Conservation (phyloP, 2,329 filamentous ascomycete species). For the Pseudomassariella vexata region DNA sequence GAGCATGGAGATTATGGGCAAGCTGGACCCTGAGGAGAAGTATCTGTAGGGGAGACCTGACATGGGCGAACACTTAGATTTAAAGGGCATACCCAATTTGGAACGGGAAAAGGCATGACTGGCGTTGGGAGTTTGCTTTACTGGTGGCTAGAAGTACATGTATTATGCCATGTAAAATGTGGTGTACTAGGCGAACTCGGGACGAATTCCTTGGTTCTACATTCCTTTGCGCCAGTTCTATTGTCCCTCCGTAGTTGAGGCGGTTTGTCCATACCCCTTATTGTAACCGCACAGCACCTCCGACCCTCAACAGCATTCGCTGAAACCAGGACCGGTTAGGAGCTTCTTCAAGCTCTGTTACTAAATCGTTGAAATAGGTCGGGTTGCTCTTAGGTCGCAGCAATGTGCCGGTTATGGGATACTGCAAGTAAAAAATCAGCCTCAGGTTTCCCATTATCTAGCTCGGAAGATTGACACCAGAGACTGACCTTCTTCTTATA, state of each 20-base stretch:
- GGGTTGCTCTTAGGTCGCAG: slow-evolving; percentile 57
- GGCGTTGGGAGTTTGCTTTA: too few species aligned
- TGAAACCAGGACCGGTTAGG: slow-evolving; percentile 51
- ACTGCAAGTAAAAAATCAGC: slow-evolving; percentile 27
- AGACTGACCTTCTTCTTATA: slow-evolving; percentile 47
- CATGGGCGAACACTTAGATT: too few species aligned
- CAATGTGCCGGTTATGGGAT: slow-evolving; percentile 42
- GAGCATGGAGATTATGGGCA: slow-evolving; percentile 81
- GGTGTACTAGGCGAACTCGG: slow-evolving; percentile 4
- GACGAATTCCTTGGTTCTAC: slow-evolving; percentile 13
- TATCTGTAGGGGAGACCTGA: slow-evolving; percentile 61
- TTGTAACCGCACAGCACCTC: slow-evolving; percentile 54
- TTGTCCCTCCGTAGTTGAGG: too few species aligned
- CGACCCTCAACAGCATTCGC: slow-evolving; percentile 46
- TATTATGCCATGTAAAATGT: slow-evolving; percentile 1
- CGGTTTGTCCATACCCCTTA: too few species aligned
- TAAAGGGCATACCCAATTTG: too few species aligned
- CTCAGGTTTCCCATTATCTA: neutral
- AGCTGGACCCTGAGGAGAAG: slow-evolving; percentile 72
- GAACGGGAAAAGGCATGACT: too few species aligned
- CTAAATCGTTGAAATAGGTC: slow-evolving; percentile 55
- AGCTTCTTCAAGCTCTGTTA: slow-evolving; percentile 58
- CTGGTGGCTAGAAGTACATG: too few species aligned
- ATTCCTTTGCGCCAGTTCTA: slow-evolving; percentile 4
- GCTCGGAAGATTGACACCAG: too few species aligned